A percentile compares a stretch with the other conserved stretches of the same genome.
Evolutionary conservation across 768 basidiomycete species (phyloP).

Genomic region (Auricularia heimuer): DNA sequence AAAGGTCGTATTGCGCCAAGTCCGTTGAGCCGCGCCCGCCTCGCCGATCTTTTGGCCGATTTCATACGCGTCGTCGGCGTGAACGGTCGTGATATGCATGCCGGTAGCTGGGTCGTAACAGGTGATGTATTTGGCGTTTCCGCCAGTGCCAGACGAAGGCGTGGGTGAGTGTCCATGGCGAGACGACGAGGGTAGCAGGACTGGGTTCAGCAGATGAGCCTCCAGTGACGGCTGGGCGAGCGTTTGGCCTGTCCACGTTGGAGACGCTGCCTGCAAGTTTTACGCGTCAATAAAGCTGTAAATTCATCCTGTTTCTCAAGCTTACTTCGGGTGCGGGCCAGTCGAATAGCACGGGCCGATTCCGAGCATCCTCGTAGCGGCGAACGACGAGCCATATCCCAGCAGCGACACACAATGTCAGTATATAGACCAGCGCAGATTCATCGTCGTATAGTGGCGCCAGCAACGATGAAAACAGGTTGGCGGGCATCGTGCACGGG

Average conservation of each 20-base stretch:
- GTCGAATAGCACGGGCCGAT: conserved; percentile 61
- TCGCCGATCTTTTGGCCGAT: conserved; percentile 62
- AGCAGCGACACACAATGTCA: conserved; percentile 61
- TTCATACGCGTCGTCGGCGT: conserved; percentile 64
- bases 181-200: conserved; percentile 39
- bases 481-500: conserved; percentile 9
- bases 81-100: conserved; percentile 64
- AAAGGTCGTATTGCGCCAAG: conserved; percentile 72
- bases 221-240: conserved; percentile 52
- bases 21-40: conserved; percentile 56
- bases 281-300: not conserved
- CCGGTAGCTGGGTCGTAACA: conserved; percentile 88
- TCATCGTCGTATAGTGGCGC: conserved; percentile 44
- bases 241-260: conserved; percentile 43
- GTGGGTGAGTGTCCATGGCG: not conserved
- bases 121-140: conserved; percentile 63
- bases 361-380: conserved; percentile 64
- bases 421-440: conserved; percentile 54
- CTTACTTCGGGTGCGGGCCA: conserved; percentile 48
- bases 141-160: conserved; percentile 14
- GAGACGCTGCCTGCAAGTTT: conserved; percentile 41
- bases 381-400: conserved; percentile 73
- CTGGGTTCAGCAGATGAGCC: conserved; percentile 50
- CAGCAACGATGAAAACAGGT: conserved; percentile 30
- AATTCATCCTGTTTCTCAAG: conserved; percentile 14